These are phyloP conservation scores for Trematosphaeria pertusa DNA, from an alignment of 2,329 filamentous ascomycete species.

Conservation along the genomic window DNA sequence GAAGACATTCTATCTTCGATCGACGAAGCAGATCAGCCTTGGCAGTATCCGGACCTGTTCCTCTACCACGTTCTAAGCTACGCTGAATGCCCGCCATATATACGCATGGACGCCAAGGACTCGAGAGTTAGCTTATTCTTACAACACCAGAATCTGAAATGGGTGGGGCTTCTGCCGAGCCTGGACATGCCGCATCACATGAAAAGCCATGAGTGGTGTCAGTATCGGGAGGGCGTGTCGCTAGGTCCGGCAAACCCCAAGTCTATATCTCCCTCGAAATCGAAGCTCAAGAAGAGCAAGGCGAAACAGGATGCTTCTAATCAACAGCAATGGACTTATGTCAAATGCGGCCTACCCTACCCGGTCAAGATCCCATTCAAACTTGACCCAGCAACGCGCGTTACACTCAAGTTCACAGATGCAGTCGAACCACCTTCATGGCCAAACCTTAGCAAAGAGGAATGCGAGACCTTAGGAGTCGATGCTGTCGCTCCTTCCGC, in stretches of 20 bases:
- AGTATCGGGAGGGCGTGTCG: conserved; percentile 80
- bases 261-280: conserved; percentile 10
- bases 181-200: conserved; percentile 88
- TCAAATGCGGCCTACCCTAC: conserved; percentile 59
- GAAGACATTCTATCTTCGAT: conserved; percentile 47
- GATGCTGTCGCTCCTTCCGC: conserved; percentile 71
- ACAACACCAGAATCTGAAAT: conserved; percentile 77
- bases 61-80: conserved; percentile 80
- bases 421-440: conserved; percentile 44
- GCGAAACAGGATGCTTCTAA: conserved; percentile 11
- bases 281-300: conserved; percentile 56
- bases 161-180: conserved; percentile 75
- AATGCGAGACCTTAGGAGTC: conserved; percentile 48
- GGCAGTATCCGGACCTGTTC: conserved; percentile 79
- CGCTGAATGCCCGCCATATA: conserved; percentile 83
- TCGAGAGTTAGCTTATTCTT: conserved; percentile 73
- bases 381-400: conserved; percentile 73
- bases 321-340: conserved; percentile 41
- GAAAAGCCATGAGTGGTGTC: conserved; percentile 76
- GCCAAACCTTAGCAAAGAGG: conserved; percentile 30
- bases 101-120: conserved; percentile 49
- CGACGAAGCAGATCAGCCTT: conserved; percentile 58
- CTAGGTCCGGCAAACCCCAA: conserved; percentile 40
- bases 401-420: conserved; percentile 72
- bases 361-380: conserved; percentile 61